Evolutionary conservation across 805 yeast genomes (phyloP).

Genomic region (Myxozyma kluyveri): DNA sequence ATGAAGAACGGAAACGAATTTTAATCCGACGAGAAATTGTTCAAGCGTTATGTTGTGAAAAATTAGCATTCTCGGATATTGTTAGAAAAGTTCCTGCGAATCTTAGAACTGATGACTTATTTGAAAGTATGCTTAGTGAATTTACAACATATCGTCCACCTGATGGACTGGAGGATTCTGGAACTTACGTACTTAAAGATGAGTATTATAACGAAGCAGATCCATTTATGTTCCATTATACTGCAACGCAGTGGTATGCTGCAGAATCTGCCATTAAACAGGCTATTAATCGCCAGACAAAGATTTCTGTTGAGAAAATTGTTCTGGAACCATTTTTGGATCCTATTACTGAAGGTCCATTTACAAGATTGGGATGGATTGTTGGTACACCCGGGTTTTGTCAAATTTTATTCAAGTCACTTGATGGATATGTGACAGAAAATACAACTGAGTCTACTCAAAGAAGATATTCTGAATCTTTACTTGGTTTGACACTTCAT

Average conservation of each 20-base stretch:
- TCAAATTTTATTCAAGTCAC: slow-evolving; percentile 25
- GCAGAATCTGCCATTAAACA: slow-evolving; percentile 65
- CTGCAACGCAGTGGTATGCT: slow-evolving; percentile 78
- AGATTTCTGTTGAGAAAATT: slow-evolving; percentile 47
- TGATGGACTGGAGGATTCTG: slow-evolving; percentile 53
- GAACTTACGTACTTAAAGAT: slow-evolving; percentile 66
- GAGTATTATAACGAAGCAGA: slow-evolving; percentile 57
- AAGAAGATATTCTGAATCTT: slow-evolving; percentile 49
- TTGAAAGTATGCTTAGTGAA: slow-evolving; percentile 58
- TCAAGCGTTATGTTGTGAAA: slow-evolving; percentile 76
- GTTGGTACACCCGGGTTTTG: slow-evolving; percentile 31
- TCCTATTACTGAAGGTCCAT: slow-evolving; percentile 36
- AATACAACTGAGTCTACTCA: slow-evolving; percentile 7
- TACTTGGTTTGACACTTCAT: slow-evolving; percentile 61
- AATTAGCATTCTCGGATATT: slow-evolving; percentile 67
- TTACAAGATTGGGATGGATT: slow-evolving; percentile 32
- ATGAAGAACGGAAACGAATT: slow-evolving; percentile 41
- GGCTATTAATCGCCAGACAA: slow-evolving; percentile 43
- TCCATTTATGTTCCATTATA: slow-evolving; percentile 77
- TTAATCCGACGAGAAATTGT: slow-evolving; percentile 69
- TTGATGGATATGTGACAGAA: slow-evolving; percentile 12
- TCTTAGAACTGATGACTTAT: slow-evolving; percentile 65
- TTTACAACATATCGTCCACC: slow-evolving; percentile 66
- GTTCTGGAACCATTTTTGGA: slow-evolving; percentile 55
- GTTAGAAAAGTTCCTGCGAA: slow-evolving; percentile 72